Percentiles rank a stretch among this genome's conserved stretches.
These are phyloP conservation scores for Metarhizium robertsii DNA, from an alignment of 2,329 filamentous ascomycete genomes.

Conservation along the genomic window DNA sequence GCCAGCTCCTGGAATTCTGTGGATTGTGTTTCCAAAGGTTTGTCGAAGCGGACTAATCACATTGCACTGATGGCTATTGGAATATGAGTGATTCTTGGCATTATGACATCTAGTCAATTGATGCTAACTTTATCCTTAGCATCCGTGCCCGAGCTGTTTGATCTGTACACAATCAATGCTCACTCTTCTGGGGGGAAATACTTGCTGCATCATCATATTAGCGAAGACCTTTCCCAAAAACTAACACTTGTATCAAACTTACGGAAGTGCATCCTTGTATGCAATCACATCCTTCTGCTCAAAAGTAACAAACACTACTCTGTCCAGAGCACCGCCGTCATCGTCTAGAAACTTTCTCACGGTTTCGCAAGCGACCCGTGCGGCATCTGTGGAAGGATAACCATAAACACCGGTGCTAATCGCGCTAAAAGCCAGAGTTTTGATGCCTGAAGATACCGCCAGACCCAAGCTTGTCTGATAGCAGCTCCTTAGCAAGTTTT, in stretches of 20 bases:
- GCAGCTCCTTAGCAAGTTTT: slow-evolving; percentile 46
- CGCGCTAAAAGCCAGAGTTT: slow-evolving; percentile 70
- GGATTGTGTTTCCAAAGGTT: background rate
- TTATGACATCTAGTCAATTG: background rate
- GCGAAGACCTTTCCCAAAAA: background rate
- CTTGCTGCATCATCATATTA: slow-evolving; percentile 8
- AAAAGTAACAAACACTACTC: slow-evolving; percentile 81
- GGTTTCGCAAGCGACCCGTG: slow-evolving; percentile 55
- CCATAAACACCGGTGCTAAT: slow-evolving; percentile 88
- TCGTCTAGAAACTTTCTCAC: slow-evolving; percentile 46
- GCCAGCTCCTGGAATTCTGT: background rate
- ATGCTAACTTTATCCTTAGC: too few relatives aligned
- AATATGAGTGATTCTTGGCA: background rate
- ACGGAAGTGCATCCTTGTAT: slow-evolving; percentile 68
- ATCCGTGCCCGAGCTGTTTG: background rate
- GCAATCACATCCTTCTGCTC: slow-evolving; percentile 64
- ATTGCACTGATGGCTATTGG: background rate
- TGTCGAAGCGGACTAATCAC: background rate
- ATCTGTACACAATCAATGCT: background rate
- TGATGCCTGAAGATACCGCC: slow-evolving; percentile 57
- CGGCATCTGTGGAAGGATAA: slow-evolving; percentile 68
- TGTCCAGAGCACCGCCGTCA: slow-evolving; percentile 44
- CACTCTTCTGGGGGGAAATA: slow-evolving; percentile 15
- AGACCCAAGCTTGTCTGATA: slow-evolving; percentile 65
- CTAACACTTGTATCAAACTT: slow-evolving; percentile 12